Percentiles rank a stretch among this genome's conserved stretches.
Evolutionary conservation across 768 basidiomycete species (phyloP).

Genomic region (Leccinum barrowsii): DNA sequence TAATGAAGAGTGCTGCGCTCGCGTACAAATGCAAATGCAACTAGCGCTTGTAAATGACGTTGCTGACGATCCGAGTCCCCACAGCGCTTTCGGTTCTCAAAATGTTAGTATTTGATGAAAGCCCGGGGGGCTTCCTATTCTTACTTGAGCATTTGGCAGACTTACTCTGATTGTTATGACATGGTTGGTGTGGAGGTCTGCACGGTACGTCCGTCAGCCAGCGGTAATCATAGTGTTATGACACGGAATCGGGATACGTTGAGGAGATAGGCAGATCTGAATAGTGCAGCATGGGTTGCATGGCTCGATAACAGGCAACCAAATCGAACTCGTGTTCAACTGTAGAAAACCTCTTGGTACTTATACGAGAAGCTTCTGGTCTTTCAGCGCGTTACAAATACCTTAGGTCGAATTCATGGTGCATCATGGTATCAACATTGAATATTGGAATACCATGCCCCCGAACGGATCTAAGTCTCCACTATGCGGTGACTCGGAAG

Average conservation of each 20-base stretch:
- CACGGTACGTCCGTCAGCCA: constrained; percentile 35
- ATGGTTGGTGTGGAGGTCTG: constrained; percentile 54
- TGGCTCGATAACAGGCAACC: neutral
- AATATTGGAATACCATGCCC: neutral
- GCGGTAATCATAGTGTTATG: constrained; percentile 26
- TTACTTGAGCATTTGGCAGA: constrained; percentile 28
- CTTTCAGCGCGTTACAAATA: neutral
- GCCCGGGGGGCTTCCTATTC: neutral
- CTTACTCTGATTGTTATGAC: constrained; percentile 40
- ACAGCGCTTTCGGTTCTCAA: constrained; percentile 48
- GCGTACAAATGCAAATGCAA: no score
- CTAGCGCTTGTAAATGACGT: no score
- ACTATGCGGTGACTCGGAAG: neutral
- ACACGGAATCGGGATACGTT: constrained; percentile 1
- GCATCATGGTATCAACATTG: neutral
- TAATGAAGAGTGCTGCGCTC: no score
- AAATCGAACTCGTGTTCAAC: neutral
- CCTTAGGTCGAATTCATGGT: constrained; percentile 6
- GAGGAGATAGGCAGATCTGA: constrained; percentile 2
- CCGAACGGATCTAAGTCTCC: neutral
- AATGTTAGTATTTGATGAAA: constrained; percentile 37
- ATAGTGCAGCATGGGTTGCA: constrained; percentile 1
- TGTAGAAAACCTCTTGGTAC: neutral
- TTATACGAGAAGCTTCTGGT: neutral
- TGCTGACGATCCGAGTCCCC: constrained; percentile 5